These are phyloP conservation scores for Zymoseptoria ardabiliae DNA, from an alignment of 2,329 filamentous ascomycete genomes.

Conservation along the genomic window DNA sequence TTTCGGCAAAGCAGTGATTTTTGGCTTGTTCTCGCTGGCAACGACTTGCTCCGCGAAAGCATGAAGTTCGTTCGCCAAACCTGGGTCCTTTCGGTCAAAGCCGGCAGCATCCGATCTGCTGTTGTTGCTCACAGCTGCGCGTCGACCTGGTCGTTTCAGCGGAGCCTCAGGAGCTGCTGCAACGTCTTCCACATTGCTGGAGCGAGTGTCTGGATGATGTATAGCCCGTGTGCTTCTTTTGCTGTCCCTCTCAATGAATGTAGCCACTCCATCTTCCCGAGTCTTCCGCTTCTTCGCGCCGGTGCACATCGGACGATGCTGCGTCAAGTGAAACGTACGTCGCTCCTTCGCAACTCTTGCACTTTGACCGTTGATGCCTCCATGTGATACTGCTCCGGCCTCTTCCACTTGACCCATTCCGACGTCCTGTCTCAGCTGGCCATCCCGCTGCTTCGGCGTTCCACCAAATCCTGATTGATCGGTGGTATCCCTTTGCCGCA, in stretches of 20 bases:
- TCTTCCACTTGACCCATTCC: not conserved
- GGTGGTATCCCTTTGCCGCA: constrained; percentile 11
- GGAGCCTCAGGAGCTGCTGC: not conserved
- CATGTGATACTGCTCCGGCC: not conserved
- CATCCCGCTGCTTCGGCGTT: not conserved
- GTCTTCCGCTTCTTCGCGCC: constrained; percentile 13
- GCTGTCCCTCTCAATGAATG: constrained; percentile 20
- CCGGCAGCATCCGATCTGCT: not conserved
- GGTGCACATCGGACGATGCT: constrained; percentile 9
- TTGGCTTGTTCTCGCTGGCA: constrained; percentile 14
- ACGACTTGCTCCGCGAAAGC: constrained; percentile 23
- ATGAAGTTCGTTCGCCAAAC: constrained; percentile 22
- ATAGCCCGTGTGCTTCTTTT: constrained; percentile 10
- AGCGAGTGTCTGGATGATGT: not conserved
- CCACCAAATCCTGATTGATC: not conserved
- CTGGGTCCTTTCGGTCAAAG: constrained; percentile 8
- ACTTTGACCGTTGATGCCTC: not conserved
- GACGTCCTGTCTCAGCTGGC: not conserved
- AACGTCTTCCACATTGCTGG: not conserved
- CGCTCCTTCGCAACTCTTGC: constrained; percentile 7
- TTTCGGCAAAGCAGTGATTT: constrained; percentile 22
- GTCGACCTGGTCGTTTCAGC: constrained; percentile 20
- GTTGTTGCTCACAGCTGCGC: constrained; percentile 11
- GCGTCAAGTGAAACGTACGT: constrained; percentile 19
- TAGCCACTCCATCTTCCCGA: constrained; percentile 19